Percentiles rank a stretch among this genome's conserved stretches.
These are phyloP conservation scores for Macadamia integrifolia DNA, from an alignment of 164 flowering plant species.

Conservation along the genomic window DNA sequence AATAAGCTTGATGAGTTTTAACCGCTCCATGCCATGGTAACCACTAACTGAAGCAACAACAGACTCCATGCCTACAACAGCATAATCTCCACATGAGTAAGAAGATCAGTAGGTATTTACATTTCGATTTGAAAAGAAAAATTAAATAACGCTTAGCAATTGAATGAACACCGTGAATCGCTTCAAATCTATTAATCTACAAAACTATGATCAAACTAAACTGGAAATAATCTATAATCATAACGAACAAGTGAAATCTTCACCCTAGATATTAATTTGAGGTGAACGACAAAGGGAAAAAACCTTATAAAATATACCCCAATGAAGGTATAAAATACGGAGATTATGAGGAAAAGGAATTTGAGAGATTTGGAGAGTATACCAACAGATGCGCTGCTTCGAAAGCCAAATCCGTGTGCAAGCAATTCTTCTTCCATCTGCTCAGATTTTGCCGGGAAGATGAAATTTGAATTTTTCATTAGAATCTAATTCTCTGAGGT, in stretches of 20 bases:
- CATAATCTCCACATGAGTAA: conserved; percentile 9
- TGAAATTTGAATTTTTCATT: conserved; percentile 10
- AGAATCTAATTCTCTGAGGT: too few relatives aligned
- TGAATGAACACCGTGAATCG: background rate
- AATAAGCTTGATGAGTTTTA: conserved; percentile 84
- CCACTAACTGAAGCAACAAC: conserved; percentile 89
- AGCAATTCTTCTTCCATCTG: conserved; percentile 1
- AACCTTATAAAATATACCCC: background rate
- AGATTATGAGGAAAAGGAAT: background rate
- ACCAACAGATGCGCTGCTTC: conserved; percentile 8
- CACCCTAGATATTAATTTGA: background rate
- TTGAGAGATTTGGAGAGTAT: background rate
- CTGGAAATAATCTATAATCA: background rate
- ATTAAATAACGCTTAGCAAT: background rate
- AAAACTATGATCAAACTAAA: background rate
- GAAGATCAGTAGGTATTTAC: background rate
- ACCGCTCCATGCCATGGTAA: conserved; percentile 71
- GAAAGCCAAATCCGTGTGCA: background rate
- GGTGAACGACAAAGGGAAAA: background rate
- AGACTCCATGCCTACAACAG: conserved; percentile 53
- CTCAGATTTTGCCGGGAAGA: conserved; percentile 12
- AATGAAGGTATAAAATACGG: background rate
- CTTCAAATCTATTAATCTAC: background rate
- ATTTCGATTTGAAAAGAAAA: background rate
- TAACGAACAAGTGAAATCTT: background rate